Evolutionary conservation across 768 basidiomycete genomes (phyloP).

Genomic region (Boletus pseudopeckii): DNA sequence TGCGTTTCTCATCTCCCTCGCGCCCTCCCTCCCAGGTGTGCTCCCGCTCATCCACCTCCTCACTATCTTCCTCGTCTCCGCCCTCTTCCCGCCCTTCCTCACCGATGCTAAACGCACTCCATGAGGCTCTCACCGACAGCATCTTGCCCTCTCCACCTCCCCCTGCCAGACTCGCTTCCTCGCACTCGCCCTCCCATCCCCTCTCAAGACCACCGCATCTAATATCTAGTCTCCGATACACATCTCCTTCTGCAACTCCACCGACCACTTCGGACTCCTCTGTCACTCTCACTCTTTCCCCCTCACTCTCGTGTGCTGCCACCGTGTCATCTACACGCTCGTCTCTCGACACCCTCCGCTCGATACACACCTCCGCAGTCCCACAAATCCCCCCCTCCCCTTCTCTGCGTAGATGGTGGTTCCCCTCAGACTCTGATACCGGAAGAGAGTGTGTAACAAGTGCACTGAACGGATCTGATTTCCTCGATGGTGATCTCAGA

Average conservation of each 20-base stretch:
- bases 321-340: slow-evolving; percentile 36
- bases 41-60: background rate
- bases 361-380: slow-evolving; percentile 31
- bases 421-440: slow-evolving; percentile 37
- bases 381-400: slow-evolving; percentile 26
- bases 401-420: slow-evolving; percentile 45
- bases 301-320: slow-evolving; percentile 18
- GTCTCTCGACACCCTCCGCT: slow-evolving; percentile 60
- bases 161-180: slow-evolving; percentile 39
- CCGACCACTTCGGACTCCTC: slow-evolving; percentile 34
- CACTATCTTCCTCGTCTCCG: background rate
- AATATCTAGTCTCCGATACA: slow-evolving; percentile 52
- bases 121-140: slow-evolving; percentile 44
- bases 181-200: slow-evolving; percentile 31
- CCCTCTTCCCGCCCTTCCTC: slow-evolving; percentile 33
- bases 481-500: slow-evolving; percentile 34
- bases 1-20: slow-evolving; percentile 14
- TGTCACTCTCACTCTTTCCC: slow-evolving; percentile 10
- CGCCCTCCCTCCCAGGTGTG: background rate
- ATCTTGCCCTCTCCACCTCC: slow-evolving; percentile 42
- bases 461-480: slow-evolving; percentile 51
- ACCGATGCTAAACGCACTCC: slow-evolving; percentile 38
- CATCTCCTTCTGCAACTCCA: slow-evolving; percentile 61
- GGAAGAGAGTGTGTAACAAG: slow-evolving; percentile 43
- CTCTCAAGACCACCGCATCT: slow-evolving; percentile 48